phyloP scores from a whole-genome alignment of 768 basidiomycete species.

The Boletus edulis region DNA sequence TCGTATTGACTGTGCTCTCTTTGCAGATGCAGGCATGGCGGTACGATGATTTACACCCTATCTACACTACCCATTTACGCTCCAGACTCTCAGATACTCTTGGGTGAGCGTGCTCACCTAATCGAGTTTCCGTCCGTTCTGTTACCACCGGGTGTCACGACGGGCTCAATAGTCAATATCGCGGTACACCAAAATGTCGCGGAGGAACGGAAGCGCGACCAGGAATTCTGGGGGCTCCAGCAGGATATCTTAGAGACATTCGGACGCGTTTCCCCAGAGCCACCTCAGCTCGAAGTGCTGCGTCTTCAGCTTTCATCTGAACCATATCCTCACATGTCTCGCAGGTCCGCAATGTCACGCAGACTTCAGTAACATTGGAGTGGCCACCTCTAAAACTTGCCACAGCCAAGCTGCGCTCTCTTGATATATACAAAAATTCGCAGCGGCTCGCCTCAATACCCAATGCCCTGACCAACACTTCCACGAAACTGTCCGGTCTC shows the following conservation, averaged over 20 bases:
- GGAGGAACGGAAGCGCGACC: slow-evolving; percentile 81
- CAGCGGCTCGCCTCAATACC: slow-evolving; percentile 86
- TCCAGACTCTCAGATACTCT: slow-evolving; percentile 59
- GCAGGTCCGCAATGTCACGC: slow-evolving; percentile 89
- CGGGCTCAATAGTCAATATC: slow-evolving; percentile 97
- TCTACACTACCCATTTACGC: neutral
- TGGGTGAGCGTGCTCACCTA: slow-evolving; percentile 91
- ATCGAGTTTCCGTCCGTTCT: slow-evolving; percentile 98
- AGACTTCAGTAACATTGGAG: slow-evolving; percentile 95
- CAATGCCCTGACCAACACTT: slow-evolving; percentile 77
- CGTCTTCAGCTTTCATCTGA: neutral
- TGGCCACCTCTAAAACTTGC: slow-evolving; percentile 89
- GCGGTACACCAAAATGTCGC: slow-evolving; percentile 83
- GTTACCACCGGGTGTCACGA: slow-evolving; percentile 85
- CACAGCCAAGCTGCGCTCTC: slow-evolving; percentile 77
- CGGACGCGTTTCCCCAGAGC: slow-evolving; percentile 61
- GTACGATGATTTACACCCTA: slow-evolving; percentile 40
- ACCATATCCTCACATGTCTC: neutral
- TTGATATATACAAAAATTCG: slow-evolving; percentile 92
- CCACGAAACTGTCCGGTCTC: slow-evolving; percentile 82
- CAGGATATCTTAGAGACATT: slow-evolving; percentile 73
- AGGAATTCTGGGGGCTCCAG: slow-evolving; percentile 85
- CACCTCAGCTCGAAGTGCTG: slow-evolving; percentile 73
- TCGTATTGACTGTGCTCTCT: slow-evolving; percentile 5
- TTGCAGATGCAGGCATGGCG: slow-evolving; percentile 93